Conservation (phyloP, 495 filamentous ascomycete genomes). For the Lophiotrema nucula region DNA sequence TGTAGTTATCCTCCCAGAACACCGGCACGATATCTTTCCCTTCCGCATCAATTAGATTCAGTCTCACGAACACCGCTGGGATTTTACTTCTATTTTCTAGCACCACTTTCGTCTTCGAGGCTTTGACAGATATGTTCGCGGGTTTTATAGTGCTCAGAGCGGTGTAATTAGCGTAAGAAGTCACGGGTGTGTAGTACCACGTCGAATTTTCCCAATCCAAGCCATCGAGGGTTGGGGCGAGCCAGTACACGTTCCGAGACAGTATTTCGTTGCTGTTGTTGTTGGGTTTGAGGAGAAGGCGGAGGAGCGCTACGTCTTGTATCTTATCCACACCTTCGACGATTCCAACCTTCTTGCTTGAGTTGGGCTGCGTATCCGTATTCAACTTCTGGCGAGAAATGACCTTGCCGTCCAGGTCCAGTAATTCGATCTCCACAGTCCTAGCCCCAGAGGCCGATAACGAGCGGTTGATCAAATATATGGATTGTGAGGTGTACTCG, state of each 20-base stretch:
- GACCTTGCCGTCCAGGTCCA: conserved; percentile 49
- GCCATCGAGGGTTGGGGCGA: conserved; percentile 49
- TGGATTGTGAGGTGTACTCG: conserved; percentile 46
- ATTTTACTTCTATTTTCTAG: conserved; percentile 54
- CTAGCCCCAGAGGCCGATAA: conserved; percentile 46
- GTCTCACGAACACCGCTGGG: conserved; percentile 58
- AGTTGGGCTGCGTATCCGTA: conserved; percentile 24
- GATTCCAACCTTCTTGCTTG: conserved; percentile 35
- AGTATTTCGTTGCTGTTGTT: conserved; percentile 38
- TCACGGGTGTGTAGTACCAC: conserved; percentile 61
- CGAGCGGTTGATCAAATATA: conserved; percentile 60
- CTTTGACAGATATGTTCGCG: conserved; percentile 42
- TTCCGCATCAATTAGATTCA: conserved; percentile 47
- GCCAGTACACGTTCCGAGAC: conserved; percentile 65
- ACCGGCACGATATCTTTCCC: conserved; percentile 51
- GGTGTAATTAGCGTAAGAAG: conserved; percentile 52
- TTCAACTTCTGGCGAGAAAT: conserved; percentile 38
- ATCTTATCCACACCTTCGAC: conserved; percentile 40
- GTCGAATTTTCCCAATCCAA: conserved; percentile 57
- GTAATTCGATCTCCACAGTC: conserved; percentile 48
- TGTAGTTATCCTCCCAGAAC: conserved; percentile 62
- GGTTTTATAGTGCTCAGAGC: conserved; percentile 45
- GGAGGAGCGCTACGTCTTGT: conserved; percentile 50
- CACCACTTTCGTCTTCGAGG: conserved; percentile 35
- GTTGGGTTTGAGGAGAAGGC: conserved; percentile 46